Conservation (phyloP, 2,329 filamentous ascomycete species). For the Arthroderma sp. region DNA sequence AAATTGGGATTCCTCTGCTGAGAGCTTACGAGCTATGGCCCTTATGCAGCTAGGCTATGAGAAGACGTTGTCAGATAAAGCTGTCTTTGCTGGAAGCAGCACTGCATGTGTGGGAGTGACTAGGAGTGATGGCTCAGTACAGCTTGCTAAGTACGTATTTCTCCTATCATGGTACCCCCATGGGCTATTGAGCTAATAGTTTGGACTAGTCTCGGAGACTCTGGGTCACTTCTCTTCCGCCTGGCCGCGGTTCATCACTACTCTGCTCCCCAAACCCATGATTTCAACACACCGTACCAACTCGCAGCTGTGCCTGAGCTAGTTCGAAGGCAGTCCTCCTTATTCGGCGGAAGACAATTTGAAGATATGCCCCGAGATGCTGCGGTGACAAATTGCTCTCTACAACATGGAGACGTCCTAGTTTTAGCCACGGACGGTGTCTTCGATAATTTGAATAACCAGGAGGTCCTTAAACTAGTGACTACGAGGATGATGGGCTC, state of each 20-base stretch:
- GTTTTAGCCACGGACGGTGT: constrained; percentile 90
- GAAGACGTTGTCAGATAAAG: constrained; percentile 59
- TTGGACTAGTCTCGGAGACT: constrained; percentile 62
- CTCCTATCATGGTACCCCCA: not conserved
- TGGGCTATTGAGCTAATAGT: not conserved
- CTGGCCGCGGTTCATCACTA: constrained; percentile 73
- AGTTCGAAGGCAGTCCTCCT: constrained; percentile 64
- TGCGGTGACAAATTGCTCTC: constrained; percentile 59
- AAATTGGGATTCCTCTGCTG: constrained; percentile 36
- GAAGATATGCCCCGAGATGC: constrained; percentile 77
- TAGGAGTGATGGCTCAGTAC: constrained; percentile 58
- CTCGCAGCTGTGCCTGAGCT: constrained; percentile 74
- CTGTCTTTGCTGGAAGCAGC: constrained; percentile 71
- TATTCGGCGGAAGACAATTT: constrained; percentile 71
- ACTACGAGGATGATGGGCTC: constrained; percentile 61
- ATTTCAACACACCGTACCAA: constrained; percentile 95
- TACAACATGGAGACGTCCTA: constrained; percentile 87
- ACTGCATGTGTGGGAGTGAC: constrained; percentile 83
- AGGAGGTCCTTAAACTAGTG: constrained; percentile 73
- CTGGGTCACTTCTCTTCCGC: constrained; percentile 77
- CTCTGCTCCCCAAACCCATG: constrained; percentile 82
- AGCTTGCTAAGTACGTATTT: constrained; percentile 61
- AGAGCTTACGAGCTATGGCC: constrained; percentile 45
- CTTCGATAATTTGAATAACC: constrained; percentile 87
- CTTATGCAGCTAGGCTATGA: constrained; percentile 80